A percentile compares a stretch with the other conserved stretches of the same genome.
Conservation (phyloP, 768 basidiomycete species). For the Chalciporus sphaerocephalus region DNA sequence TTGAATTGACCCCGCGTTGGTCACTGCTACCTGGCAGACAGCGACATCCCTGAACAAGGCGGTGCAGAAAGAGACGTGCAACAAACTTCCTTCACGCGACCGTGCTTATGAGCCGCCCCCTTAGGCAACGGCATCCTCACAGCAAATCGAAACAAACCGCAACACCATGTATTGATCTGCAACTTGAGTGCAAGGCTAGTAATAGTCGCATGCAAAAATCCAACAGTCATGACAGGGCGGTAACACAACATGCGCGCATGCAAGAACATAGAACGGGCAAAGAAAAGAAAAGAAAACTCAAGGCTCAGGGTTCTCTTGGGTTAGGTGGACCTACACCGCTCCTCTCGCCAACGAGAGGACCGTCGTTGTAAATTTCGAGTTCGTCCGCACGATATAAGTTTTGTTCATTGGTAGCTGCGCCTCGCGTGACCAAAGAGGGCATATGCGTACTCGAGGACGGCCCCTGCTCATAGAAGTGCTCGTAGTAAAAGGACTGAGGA, state of each 20-base stretch:
- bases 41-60: too few species aligned
- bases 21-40: too few species aligned
- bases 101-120: too few species aligned
- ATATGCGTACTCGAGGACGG: constrained; percentile 9
- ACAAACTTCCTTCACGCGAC: too few species aligned
- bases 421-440: constrained; percentile 1
- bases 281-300: background rate
- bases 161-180: too few species aligned
- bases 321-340: background rate
- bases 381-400: constrained; percentile 8
- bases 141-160: background rate
- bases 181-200: too few species aligned
- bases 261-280: background rate
- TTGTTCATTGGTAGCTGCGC: background rate
- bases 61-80: too few species aligned
- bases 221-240: background rate
- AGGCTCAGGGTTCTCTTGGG: background rate
- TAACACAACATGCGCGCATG: background rate
- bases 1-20: too few species aligned
- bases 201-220: background rate
- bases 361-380: background rate
- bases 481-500: constrained; percentile 3
- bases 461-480: constrained; percentile 6
- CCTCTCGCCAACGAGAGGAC: background rate
- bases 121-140: too few species aligned